Evolutionary conservation across 1,139 yeast species (phyloP).

Genomic region (Nematodospora anomalae): DNA sequence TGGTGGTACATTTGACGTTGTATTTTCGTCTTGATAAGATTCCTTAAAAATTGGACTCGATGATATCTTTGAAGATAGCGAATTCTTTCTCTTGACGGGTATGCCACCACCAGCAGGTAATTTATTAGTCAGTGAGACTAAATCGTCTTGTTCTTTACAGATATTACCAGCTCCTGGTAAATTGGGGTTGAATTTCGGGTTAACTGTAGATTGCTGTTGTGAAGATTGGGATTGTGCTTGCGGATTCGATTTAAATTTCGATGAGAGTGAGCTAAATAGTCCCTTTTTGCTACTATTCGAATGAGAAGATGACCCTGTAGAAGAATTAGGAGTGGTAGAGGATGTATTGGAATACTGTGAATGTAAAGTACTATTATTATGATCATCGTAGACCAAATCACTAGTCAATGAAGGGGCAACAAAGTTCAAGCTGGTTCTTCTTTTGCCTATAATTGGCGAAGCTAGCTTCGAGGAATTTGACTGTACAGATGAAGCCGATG

Average conservation of each 20-base stretch:
- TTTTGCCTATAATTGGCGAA: slow-evolving; percentile 4
- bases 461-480: background rate
- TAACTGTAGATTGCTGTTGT: slow-evolving; percentile 15
- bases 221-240: slow-evolving; percentile 4
- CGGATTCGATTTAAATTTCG: slow-evolving; percentile 45
- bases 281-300: slow-evolving; percentile 38
- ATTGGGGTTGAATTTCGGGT: slow-evolving; percentile 20
- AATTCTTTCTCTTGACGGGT: slow-evolving; percentile 15
- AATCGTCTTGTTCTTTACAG: slow-evolving; percentile 21
- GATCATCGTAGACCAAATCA: slow-evolving; percentile 14
- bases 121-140: slow-evolving; percentile 21
- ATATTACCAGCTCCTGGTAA: slow-evolving; percentile 19
- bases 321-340: slow-evolving; percentile 15
- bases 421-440: slow-evolving; percentile 16
- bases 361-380: slow-evolving; percentile 9
- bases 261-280: slow-evolving; percentile 52
- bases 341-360: slow-evolving; percentile 14
- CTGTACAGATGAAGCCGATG: slow-evolving; percentile 24
- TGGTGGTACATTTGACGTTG: slow-evolving; percentile 7
- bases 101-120: slow-evolving; percentile 24
- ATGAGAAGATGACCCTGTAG: slow-evolving; percentile 18
- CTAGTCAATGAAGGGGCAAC: slow-evolving; percentile 13
- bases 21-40: slow-evolving; percentile 12
- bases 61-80: slow-evolving; percentile 10
- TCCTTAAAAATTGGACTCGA: slow-evolving; percentile 14